Evolutionary conservation across 805 yeast species (phyloP).

Genomic region (Saccharomycopsis lassenensis): DNA sequence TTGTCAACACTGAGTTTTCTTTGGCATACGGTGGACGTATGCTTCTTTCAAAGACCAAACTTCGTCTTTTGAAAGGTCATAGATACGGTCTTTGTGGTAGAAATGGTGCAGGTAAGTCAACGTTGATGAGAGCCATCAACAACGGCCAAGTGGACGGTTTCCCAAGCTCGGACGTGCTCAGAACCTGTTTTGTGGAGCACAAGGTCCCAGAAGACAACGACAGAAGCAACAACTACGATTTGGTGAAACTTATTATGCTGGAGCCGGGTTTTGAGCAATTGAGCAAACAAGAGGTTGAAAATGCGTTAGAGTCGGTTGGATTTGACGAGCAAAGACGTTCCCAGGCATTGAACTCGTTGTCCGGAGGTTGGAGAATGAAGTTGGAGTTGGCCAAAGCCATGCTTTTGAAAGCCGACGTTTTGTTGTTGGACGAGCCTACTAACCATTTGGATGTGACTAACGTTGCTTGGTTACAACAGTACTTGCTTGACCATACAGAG

Average conservation of each 20-base stretch:
- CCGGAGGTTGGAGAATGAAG: constrained; percentile 99
- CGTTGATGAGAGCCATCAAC: constrained; percentile 92
- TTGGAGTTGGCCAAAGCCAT: constrained; percentile 97
- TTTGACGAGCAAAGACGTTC: constrained; percentile 82
- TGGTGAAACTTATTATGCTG: constrained; percentile 76
- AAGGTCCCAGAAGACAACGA: constrained; percentile 83
- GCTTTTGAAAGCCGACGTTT: constrained; percentile 93
- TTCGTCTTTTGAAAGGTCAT: constrained; percentile 85
- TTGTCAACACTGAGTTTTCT: constrained; percentile 91
- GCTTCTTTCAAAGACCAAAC: constrained; percentile 85
- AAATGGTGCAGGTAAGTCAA: constrained; percentile 98
- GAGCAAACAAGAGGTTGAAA: constrained; percentile 58
- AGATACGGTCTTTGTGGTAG: constrained; percentile 97
- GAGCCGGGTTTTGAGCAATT: constrained; percentile 71
- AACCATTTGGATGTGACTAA: constrained; percentile 93
- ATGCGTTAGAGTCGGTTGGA: constrained; percentile 76
- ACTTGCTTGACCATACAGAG: constrained; percentile 67
- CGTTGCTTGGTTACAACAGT: constrained; percentile 90
- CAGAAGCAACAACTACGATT: constrained; percentile 58
- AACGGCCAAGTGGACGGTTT: constrained; percentile 96
- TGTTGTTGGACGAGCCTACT: constrained; percentile 94
- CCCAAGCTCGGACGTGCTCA: constrained; percentile 77
- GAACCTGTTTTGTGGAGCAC: constrained; percentile 96
- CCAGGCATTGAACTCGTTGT: constrained; percentile 86
- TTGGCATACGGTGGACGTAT: constrained; percentile 96